These are phyloP conservation scores for Elsinoe arachidis DNA, from an alignment of 2,329 filamentous ascomycete species.

Conservation along the genomic window DNA sequence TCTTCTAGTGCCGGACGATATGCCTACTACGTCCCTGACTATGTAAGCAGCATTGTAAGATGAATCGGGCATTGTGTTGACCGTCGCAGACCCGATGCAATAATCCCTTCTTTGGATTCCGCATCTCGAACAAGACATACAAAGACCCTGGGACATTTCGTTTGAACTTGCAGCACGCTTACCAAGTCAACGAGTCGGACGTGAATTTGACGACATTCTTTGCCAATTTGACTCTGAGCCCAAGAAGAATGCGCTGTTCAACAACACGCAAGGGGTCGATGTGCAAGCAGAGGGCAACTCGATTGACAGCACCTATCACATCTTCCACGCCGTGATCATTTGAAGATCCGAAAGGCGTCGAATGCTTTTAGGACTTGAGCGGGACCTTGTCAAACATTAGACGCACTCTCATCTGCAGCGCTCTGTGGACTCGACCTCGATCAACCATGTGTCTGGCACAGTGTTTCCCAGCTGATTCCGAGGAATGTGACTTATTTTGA, in stretches of 20 bases:
- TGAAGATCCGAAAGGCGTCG: background rate
- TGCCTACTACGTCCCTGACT: constrained; percentile 10
- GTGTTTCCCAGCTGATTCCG: too few relatives aligned
- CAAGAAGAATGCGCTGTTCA: background rate
- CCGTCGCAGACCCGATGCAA: constrained; percentile 4
- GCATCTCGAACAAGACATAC: constrained; percentile 13
- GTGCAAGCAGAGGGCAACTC: background rate
- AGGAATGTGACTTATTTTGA: too few relatives aligned
- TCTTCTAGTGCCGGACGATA: background rate
- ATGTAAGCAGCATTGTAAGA: background rate
- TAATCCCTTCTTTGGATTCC: constrained; percentile 14
- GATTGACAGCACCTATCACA: background rate
- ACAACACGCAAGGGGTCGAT: background rate
- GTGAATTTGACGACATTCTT: background rate
- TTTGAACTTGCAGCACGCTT: constrained; percentile 14
- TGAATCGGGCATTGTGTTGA: too few relatives aligned
- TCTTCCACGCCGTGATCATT: background rate
- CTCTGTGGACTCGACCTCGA: too few relatives aligned
- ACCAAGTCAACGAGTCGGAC: background rate
- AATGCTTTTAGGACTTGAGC: background rate
- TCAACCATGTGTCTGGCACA: too few relatives aligned
- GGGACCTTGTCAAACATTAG: background rate
- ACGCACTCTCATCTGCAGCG: too few relatives aligned
- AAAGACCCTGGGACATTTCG: constrained; percentile 8
- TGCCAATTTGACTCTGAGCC: background rate